Evolutionary conservation across 768 basidiomycete genomes (phyloP), one percentile per base, ranked within the genome.

Genomic region (Kwoniella sp.): DNA sequence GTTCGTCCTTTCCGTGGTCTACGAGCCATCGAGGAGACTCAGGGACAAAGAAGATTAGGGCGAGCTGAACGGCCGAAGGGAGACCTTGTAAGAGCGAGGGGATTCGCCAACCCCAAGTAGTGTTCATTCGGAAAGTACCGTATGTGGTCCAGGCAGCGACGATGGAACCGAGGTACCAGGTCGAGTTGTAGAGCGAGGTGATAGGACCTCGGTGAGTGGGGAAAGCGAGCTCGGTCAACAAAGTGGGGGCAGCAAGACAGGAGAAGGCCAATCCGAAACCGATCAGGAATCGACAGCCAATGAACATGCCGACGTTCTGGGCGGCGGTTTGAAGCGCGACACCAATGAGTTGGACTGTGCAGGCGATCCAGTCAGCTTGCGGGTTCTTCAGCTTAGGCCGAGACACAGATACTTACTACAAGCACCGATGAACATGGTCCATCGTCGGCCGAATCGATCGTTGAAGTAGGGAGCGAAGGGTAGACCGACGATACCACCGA

Each of bases 201-300:
- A 93, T 80, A 33, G 87, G 86, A 15, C 87, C 88, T 69, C 91
- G 90, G 79, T 93, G 88, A 12, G 85, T 82, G 17, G 91, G 91
- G 78, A 92, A 92, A 0, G 91, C 84, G n/a, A 92, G 80, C 80
- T 93, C 91, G 53, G 90, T 88, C 58, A 92, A 86, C 81, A 92
- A 81, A 83, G 92, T 85, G 12, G 91, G 90, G 5, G 91, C 90
- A 51, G 90, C 86, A 69, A 86, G 87, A 29, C 86, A 86, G 83
- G 77, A 61, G 59, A 88, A 86, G 0, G 85, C 83, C 44, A 88
- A 86, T 63, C 72, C 71, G 60, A 72, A 71, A 82, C 85, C 85
- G 12, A 85, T 85, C 49, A 85, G 68, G 69, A 83, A 85, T 7
- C 85, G 82, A 22, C 85, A 84, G 24, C 82, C 84, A 48, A 85